A percentile compares a stretch with the other conserved stretches of the same genome.
Evolutionary conservation across 345 rosid species (phyloP).

Genomic region (Salix caprea): DNA sequence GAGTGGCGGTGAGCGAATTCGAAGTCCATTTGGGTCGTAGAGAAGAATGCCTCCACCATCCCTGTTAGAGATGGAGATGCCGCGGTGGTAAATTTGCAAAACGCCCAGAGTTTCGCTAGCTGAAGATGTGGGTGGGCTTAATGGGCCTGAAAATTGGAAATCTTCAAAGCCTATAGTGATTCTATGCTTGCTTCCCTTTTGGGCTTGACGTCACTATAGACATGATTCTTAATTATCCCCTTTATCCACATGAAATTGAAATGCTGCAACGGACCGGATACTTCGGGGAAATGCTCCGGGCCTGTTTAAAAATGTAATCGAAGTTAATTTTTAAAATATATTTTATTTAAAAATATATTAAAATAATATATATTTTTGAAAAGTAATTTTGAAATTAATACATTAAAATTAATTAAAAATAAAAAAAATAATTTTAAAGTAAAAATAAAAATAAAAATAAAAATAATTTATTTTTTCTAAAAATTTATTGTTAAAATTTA

Average conservation of each 20-base stretch:
- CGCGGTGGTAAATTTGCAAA: background rate
- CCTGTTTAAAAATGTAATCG: too few relatives aligned
- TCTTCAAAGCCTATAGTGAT: background rate
- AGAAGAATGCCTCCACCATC: constrained; percentile 24
- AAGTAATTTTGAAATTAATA: too few relatives aligned
- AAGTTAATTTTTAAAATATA: too few relatives aligned
- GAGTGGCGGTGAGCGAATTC: background rate
- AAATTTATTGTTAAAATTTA: too few relatives aligned
- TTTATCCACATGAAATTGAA: background rate
- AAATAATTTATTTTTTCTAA: too few relatives aligned
- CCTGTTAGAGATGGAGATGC: background rate
- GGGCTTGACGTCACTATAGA: background rate
- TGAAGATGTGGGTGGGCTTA: background rate
- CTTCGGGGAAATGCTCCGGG: background rate
- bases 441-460: too few relatives aligned
- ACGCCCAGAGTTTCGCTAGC: background rate
- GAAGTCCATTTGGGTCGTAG: background rate
- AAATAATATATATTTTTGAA: too few relatives aligned
- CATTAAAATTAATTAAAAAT: too few relatives aligned
- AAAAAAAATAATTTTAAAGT: too few relatives aligned
- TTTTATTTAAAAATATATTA: too few relatives aligned
- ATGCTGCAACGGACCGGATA: background rate
- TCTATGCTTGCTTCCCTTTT: background rate
- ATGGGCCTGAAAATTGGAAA: background rate
- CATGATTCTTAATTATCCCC: background rate